Evolutionary conservation across 1,284 basidiomycete genomes (phyloP), one percentile per base, ranked within the genome.

Genomic region (Mycena citricolor): DNA sequence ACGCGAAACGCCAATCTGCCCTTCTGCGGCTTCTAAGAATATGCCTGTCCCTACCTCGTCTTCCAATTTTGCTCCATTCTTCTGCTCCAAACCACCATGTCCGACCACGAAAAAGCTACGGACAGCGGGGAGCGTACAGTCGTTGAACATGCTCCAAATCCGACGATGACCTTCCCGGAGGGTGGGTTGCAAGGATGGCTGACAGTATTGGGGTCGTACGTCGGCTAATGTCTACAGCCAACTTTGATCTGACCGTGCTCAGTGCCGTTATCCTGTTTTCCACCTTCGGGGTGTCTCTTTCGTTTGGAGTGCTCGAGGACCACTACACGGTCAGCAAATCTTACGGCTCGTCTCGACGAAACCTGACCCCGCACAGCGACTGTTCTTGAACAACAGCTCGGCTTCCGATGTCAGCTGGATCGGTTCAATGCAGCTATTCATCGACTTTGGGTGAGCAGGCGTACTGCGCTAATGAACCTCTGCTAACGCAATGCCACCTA

Each of bases 241-340:
- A 41, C 23, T 34, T 13, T 28, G 22, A 42, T 35, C n/a, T n/a
- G n/a, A 8, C 3, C n/a, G 28, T 20, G 10, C 21, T 20, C 19
- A 48, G 50, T 19, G 50, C 50, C 19, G 38, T 51, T 26, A 51
- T 51, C 14, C 16, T 51, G 25, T 52, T 48, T 40, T 48, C 46
- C 12, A 52, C 50, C 1, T 52, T 52, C 24, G 50, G 50, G 5
- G 45, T 48, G 7, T 39, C 39, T 16, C 40, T 49, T 6, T 52
- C 51, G 32, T 52, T 52, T 32, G 51, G 46, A 10, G 51, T 52
- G 21, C 22, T 49, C 4, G 42, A 52, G 35, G 51, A 52, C 37
- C 33, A 49, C 16, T 52, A 52, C 30, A 52, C 51, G 14, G 50
- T 52, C 11, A 6, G 42, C 14, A 17, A 16, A 13, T n/a, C 25